Evolutionary conservation across 495 filamentous ascomycete genomes (phyloP).

Genomic region (Symbiotaphrina buchneri): DNA sequence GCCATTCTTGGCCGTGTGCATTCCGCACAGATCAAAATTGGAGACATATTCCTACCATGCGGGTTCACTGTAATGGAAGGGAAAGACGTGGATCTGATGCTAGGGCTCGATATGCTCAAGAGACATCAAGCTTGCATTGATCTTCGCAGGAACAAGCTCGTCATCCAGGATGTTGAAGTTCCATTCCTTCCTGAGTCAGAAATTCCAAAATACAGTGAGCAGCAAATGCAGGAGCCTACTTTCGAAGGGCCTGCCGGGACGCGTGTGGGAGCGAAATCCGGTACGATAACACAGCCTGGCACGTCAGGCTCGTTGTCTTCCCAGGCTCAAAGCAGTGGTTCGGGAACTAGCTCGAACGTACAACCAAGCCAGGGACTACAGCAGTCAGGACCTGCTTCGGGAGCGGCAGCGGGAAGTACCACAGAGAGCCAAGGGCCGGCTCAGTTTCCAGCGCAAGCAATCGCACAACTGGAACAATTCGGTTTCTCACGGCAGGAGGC

Average conservation of each 20-base stretch:
- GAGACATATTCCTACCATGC: slow-evolving; percentile 67
- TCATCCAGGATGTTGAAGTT: slow-evolving; percentile 74
- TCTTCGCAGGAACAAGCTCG: slow-evolving; percentile 49
- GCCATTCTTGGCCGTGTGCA: slow-evolving; percentile 89
- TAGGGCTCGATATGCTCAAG: slow-evolving; percentile 92
- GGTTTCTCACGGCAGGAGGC: slow-evolving; percentile 63
- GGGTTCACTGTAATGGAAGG: slow-evolving; percentile 99
- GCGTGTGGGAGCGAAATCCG: slow-evolving; percentile 64
- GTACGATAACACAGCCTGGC: slow-evolving; percentile 43
- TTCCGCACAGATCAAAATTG: slow-evolving; percentile 82
- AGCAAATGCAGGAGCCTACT: slow-evolving; percentile 59
- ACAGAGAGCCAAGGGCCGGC: slow-evolving; percentile 2
- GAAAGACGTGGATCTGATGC: slow-evolving; percentile 84
- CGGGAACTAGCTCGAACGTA: slow-evolving; percentile 12
- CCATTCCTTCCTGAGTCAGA: slow-evolving; percentile 82
- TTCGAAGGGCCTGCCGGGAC: slow-evolving; percentile 69
- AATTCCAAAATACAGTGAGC: slow-evolving; percentile 61
- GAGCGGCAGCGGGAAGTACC: no score
- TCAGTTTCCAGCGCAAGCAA: slow-evolving; percentile 27
- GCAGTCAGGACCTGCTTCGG: no score
- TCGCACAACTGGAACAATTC: slow-evolving; percentile 52
- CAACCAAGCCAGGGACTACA: no score
- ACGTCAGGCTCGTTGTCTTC: slow-evolving; percentile 4
- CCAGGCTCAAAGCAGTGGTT: slow-evolving; percentile 7
- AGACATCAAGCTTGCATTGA: slow-evolving; percentile 87